Evolutionary conservation across 768 basidiomycete genomes (phyloP).

Genomic region (Erythrobasidium yunnanense): DNA sequence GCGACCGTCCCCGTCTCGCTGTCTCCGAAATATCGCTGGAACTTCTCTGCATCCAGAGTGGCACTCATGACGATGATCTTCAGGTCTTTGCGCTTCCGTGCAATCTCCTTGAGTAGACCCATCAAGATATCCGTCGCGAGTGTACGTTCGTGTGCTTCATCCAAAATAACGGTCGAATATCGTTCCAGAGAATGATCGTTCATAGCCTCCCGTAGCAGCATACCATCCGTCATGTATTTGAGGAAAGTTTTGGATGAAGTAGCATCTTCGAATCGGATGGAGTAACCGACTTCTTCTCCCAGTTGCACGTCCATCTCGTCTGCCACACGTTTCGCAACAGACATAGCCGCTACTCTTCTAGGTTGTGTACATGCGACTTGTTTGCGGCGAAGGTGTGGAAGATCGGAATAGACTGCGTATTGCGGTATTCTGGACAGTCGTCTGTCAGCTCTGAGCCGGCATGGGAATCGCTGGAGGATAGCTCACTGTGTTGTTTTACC

Average conservation of each 20-base stretch:
- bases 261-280: constrained; percentile 97
- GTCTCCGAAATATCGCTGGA: constrained; percentile 77
- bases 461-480: neutral
- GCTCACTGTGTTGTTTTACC: constrained; percentile 90
- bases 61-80: constrained; percentile 99
- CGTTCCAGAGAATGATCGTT: constrained; percentile 77
- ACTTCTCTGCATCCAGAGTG: constrained; percentile 90
- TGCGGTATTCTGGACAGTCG: constrained; percentile 66
- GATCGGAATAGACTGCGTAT: constrained; percentile 84
- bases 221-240: constrained; percentile 98
- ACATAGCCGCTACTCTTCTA: constrained; percentile 91
- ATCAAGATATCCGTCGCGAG: constrained; percentile 96
- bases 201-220: constrained; percentile 67
- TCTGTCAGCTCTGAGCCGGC: constrained; percentile 19
- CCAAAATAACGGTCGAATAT: constrained; percentile 95
- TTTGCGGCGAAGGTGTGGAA: constrained; percentile 75
- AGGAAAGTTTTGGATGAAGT: constrained; percentile 83
- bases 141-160: constrained; percentile 97
- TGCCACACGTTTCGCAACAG: constrained; percentile 93
- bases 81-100: constrained; percentile 68
- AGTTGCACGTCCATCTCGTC: constrained; percentile 97
- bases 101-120: constrained; percentile 80
- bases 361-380: constrained; percentile 95
- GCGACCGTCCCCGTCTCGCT: constrained; percentile 37
- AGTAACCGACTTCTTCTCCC: constrained; percentile 91